These are phyloP conservation scores for Rhynchosporium agropyri DNA, from an alignment of 2,329 filamentous ascomycete species.

Conservation along the genomic window DNA sequence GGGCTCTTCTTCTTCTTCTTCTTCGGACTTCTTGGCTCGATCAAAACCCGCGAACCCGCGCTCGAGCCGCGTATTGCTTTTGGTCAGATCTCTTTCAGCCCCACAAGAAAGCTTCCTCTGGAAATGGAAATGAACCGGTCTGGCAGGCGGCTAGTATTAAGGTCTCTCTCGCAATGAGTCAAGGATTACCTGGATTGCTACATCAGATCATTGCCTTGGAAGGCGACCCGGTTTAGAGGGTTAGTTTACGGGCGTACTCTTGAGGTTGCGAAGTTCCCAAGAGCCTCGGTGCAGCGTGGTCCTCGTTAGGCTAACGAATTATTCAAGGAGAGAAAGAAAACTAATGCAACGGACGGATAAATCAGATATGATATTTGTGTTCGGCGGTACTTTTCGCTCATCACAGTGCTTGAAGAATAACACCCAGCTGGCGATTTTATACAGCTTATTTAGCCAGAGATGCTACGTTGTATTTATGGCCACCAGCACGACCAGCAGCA, in stretches of 20 bases:
- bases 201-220: too few species aligned
- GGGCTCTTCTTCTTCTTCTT: neutral
- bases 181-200: too few species aligned
- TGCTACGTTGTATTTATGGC: constrained; percentile 28
- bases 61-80: too few species aligned
- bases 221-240: too few species aligned
- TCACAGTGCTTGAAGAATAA: neutral
- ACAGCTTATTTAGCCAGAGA: constrained; percentile 21
- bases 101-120: neutral
- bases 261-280: too few species aligned
- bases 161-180: constrained; percentile 4
- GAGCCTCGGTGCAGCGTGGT: neutral
- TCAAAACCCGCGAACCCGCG: too few species aligned
- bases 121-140: constrained; percentile 8
- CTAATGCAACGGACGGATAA: neutral
- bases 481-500: constrained; percentile 1
- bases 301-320: neutral
- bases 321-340: neutral
- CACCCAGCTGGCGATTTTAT: neutral
- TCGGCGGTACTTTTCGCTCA: constrained; percentile 22
- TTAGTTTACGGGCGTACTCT: too few species aligned
- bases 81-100: too few species aligned
- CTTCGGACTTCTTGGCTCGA: neutral
- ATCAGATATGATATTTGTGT: constrained; percentile 21
- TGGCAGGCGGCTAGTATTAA: neutral